Evolutionary conservation across 2,329 filamentous ascomycete species (phyloP).

Genomic region (Venturia effusa): DNA sequence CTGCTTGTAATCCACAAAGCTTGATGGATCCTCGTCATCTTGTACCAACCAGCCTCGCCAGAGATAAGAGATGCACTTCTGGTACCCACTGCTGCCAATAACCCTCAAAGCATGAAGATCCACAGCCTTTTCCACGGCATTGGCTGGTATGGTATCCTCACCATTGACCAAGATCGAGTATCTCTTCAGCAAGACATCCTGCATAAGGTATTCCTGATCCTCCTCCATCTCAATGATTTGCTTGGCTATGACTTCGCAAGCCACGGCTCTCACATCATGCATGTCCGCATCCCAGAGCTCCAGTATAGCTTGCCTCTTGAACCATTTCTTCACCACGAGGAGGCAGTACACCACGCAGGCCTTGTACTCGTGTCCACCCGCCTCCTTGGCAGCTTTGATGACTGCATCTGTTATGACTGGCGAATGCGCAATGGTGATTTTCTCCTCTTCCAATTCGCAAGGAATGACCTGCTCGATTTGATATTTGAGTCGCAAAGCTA

Average conservation of each 20-base stretch:
- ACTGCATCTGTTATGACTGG: conserved; percentile 73
- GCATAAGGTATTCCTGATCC: conserved; percentile 65
- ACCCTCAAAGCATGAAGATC: conserved; percentile 82
- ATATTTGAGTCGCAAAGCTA: conserved; percentile 81
- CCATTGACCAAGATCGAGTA: conserved; percentile 72
- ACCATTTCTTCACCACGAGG: conserved; percentile 64
- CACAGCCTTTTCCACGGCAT: conserved; percentile 87
- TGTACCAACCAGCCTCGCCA: conserved; percentile 98
- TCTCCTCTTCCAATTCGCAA: conserved; percentile 71
- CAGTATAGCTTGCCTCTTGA: conserved; percentile 62
- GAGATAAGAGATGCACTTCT: conserved; percentile 85
- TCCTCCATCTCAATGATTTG: conserved; percentile 74
- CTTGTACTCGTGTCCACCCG: conserved; percentile 62
- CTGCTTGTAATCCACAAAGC: conserved; percentile 77
- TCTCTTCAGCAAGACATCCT: conserved; percentile 72
- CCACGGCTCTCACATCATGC: conserved; percentile 64
- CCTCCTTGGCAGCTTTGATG: conserved; percentile 67
- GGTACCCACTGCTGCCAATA: conserved; percentile 87
- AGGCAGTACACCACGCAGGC: conserved; percentile 79
- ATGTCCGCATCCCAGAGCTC: conserved; percentile 92
- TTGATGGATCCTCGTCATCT: conserved; percentile 80
- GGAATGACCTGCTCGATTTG: conserved; percentile 82
- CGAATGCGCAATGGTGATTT: conserved; percentile 72
- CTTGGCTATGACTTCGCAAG: conserved; percentile 90
- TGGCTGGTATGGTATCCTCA: conserved; percentile 62